Evolutionary conservation across 2,329 filamentous ascomycete genomes (phyloP).

Genomic region (Berkeleyomyces basicola): DNA sequence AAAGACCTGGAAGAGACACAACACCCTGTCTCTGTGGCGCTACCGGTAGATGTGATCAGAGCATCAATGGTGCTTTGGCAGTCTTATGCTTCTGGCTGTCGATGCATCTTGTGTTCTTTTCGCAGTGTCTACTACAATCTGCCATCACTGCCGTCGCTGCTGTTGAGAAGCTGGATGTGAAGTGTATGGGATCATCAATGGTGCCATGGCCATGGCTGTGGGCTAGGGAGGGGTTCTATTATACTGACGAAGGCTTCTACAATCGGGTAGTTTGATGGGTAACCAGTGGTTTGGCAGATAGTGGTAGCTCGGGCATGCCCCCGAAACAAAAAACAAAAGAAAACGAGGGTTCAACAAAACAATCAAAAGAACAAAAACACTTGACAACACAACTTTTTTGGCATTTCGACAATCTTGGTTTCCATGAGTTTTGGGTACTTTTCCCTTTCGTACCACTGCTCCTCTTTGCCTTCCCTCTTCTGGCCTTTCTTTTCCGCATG

Average conservation of each 20-base stretch:
- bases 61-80: not conserved
- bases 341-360: constrained; percentile 3
- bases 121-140: constrained; percentile 7
- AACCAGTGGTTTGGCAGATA: constrained; percentile 3
- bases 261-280: not conserved
- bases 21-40: constrained; percentile 97
- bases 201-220: constrained; percentile 13
- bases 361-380: constrained; percentile 3
- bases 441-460: not conserved
- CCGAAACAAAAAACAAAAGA: not conserved
- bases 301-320: not conserved
- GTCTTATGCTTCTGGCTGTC: constrained; percentile 1
- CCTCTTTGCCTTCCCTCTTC: not conserved
- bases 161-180: constrained; percentile 9
- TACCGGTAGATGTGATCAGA: constrained; percentile 53
- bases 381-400: not conserved
- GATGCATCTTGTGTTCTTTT: constrained; percentile 9
- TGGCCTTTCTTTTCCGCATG: not conserved
- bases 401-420: not conserved
- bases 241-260: constrained; percentile 11
- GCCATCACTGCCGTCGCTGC: constrained; percentile 10
- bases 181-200: constrained; percentile 12
- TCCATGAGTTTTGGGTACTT: too few relatives aligned
- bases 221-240: constrained; percentile 12
- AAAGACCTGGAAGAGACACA: constrained; percentile 99